phyloP scores from a whole-genome alignment of 2,329 filamentous ascomycete genomes.

The Botrytis cinerea region DNA sequence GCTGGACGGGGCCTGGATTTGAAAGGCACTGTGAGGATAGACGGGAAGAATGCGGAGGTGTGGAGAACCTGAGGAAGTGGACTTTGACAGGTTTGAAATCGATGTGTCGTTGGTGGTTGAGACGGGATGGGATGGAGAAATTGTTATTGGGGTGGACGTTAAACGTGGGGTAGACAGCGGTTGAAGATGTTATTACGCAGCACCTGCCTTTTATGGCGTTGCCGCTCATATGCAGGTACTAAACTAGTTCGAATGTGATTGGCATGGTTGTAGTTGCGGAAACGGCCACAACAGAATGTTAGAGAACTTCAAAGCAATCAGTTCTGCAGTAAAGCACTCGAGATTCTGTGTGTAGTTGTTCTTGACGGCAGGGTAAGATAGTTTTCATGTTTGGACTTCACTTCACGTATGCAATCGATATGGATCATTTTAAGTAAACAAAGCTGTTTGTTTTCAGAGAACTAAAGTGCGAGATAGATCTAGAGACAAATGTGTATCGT shows the following conservation, averaged over 20 bases:
- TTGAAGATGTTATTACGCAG: not conserved
- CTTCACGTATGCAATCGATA: not conserved
- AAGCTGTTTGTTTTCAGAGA: not conserved
- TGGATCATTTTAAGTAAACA: not conserved
- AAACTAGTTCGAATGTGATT: not conserved
- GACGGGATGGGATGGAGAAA: not conserved
- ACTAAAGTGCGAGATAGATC: not conserved
- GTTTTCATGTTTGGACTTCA: not conserved
- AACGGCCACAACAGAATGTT: not conserved
- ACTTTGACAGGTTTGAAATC: not conserved
- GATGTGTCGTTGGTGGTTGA: not conserved
- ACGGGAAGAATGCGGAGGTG: not conserved
- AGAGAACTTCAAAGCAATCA: not conserved
- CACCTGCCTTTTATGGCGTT: not conserved
- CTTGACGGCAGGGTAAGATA: not conserved
- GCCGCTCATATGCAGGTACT: not conserved
- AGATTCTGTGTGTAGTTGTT: not conserved
- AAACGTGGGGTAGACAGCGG: not conserved
- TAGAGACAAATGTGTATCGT: not conserved
- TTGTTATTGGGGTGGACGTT: not conserved
- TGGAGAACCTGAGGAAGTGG: not conserved
- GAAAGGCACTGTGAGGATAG: too few relatives aligned
- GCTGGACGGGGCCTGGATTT: not conserved
- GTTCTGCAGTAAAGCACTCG: not conserved
- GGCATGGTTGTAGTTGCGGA: not conserved